Conservation (phyloP, 208 protist species). For the Trypanosoma avium region DNA sequence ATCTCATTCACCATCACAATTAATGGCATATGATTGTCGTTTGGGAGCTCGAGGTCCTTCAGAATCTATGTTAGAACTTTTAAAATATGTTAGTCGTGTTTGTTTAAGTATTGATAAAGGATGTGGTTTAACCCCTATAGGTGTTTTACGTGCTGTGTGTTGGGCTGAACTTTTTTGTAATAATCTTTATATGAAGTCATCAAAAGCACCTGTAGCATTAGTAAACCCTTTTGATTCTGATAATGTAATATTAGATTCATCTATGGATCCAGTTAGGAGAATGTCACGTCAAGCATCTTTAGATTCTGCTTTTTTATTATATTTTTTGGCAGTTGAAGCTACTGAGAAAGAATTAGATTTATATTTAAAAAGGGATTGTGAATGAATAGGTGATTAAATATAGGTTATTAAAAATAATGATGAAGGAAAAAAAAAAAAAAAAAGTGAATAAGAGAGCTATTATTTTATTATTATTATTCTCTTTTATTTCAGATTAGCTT, state of each 20-base stretch:
- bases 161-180: slow-evolving; percentile 70
- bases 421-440: neutral
- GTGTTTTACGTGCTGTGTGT: slow-evolving; percentile 58
- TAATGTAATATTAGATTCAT: neutral
- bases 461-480: too few relatives aligned
- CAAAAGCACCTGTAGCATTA: neutral
- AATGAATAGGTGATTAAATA: neutral
- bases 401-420: neutral
- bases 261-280: slow-evolving; percentile 23
- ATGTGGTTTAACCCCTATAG: neutral
- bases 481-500: too few relatives aligned
- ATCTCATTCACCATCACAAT: neutral
- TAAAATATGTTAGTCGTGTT: slow-evolving; percentile 16
- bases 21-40: slow-evolving; percentile 14
- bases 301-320: slow-evolving; percentile 54
- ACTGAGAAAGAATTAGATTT: slow-evolving; percentile 43
- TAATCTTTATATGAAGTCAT: neutral
- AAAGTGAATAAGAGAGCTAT: neutral
- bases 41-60: slow-evolving; percentile 31
- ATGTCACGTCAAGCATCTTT: slow-evolving; percentile 44
- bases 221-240: too few relatives aligned
- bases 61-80: slow-evolving; percentile 11
- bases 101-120: neutral
- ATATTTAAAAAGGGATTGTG: slow-evolving; percentile 39
- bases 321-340: slow-evolving; percentile 54